phyloP scores from a whole-genome alignment of 75 land plant species.

The Selaginella tamariscina region DNA sequence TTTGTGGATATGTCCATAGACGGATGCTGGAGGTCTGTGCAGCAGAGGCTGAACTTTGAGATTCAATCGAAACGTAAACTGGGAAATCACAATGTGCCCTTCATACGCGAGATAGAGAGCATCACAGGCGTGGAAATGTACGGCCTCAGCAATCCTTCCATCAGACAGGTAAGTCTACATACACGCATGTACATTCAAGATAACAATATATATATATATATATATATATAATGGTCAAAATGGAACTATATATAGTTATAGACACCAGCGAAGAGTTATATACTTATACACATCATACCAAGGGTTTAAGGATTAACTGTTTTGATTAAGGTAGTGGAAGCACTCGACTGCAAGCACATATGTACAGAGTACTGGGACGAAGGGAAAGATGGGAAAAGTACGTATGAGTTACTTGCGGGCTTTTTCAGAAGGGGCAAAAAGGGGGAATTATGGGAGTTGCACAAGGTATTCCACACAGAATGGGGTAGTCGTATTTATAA shows the following conservation, averaged over 20 bases:
- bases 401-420: neutral
- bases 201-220: too few species aligned
- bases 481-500: neutral
- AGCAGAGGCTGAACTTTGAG: slow-evolving; percentile 72
- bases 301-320: too few species aligned
- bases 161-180: slow-evolving; percentile 40
- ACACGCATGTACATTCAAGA: neutral
- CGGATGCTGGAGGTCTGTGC: slow-evolving; percentile 86
- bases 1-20: slow-evolving; percentile 51
- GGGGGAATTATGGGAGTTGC: neutral
- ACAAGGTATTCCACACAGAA: neutral
- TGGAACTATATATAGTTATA: too few species aligned
- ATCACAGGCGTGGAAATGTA: slow-evolving; percentile 78
- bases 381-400: neutral
- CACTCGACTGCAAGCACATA: slow-evolving; percentile 39
- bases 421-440: neutral
- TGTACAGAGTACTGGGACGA: slow-evolving; percentile 58
- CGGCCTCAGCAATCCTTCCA: slow-evolving; percentile 54
- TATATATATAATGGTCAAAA: too few species aligned
- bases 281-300: too few species aligned
- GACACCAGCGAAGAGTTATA: too few species aligned
- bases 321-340: slow-evolving; percentile 56
- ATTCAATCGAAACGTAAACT: slow-evolving; percentile 45
- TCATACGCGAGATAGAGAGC: slow-evolving; percentile 57
- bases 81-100: slow-evolving; percentile 43